Evolutionary conservation across 148 eudicot species (phyloP).

Genomic region (Silene latifolia): DNA sequence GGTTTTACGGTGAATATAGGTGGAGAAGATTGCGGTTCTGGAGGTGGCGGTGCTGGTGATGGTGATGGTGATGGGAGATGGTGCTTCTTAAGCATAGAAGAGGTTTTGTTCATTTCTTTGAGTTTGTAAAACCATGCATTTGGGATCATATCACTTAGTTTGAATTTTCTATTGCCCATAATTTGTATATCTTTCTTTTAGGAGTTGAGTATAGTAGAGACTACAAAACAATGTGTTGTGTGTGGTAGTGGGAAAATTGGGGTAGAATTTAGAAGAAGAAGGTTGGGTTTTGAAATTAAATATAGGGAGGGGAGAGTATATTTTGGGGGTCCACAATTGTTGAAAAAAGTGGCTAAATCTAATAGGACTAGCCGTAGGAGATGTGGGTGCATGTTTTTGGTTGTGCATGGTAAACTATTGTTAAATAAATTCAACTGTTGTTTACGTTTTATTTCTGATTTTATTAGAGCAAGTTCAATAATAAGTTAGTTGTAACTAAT

Average conservation of each 20-base stretch:
- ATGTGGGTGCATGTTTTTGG: constrained; percentile 27
- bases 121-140: constrained; percentile 59
- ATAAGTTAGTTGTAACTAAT: no score
- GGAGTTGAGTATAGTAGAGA: not conserved
- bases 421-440: constrained; percentile 6
- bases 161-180: constrained; percentile 47
- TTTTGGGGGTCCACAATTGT: constrained; percentile 20
- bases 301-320: constrained; percentile 25
- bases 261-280: not conserved
- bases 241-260: constrained; percentile 10
- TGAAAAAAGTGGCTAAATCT: constrained; percentile 28
- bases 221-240: no score
- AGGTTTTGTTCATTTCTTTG: constrained; percentile 30
- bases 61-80: constrained; percentile 18
- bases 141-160: constrained; percentile 51
- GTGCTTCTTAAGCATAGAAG: constrained; percentile 12
- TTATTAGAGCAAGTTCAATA: no score
- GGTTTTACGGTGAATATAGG: not conserved
- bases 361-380: not conserved
- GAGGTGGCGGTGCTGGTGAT: not conserved
- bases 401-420: not conserved
- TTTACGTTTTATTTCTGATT: not conserved
- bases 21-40: not conserved
- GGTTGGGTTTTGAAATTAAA: constrained; percentile 29
- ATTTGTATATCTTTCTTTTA: not conserved